Conservation (phyloP, 2,329 filamentous ascomycete species). For the Boeremia lycopersici region DNA sequence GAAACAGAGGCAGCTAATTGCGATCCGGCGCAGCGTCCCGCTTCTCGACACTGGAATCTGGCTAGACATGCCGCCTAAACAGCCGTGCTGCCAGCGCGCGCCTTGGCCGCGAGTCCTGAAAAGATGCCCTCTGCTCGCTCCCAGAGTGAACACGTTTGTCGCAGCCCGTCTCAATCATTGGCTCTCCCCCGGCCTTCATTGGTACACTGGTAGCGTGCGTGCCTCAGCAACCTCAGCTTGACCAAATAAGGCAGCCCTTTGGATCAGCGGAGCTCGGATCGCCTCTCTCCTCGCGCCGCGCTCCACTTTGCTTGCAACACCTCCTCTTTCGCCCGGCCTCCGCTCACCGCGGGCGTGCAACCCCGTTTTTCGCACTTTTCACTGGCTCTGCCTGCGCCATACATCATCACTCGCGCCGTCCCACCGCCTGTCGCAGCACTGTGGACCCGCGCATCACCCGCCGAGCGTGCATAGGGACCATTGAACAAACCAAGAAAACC, state of each 20-base stretch:
- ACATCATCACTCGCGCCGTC: slow-evolving; percentile 26
- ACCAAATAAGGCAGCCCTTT: slow-evolving; percentile 12
- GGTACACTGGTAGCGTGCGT: slow-evolving; percentile 1
- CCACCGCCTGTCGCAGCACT: slow-evolving; percentile 23
- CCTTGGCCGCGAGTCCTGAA: slow-evolving; percentile 17
- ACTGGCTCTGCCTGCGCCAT: slow-evolving; percentile 18
- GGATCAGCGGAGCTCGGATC: slow-evolving; percentile 18
- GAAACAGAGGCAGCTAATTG: slow-evolving; percentile 16
- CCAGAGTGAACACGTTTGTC: slow-evolving; percentile 1
- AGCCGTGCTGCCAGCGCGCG: slow-evolving; percentile 1
- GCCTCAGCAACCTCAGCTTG: slow-evolving; percentile 2
- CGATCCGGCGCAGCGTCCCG: slow-evolving; percentile 16
- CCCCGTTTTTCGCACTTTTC: slow-evolving; percentile 9
- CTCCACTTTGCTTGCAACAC: slow-evolving; percentile 27
- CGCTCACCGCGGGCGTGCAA: slow-evolving; percentile 17
- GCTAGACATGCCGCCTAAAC: slow-evolving; percentile 10
- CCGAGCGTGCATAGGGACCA: slow-evolving; percentile 6
- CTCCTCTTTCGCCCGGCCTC: slow-evolving; percentile 20
- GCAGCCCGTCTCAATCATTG: slow-evolving; percentile 1
- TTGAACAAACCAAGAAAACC: slow-evolving; percentile 9
- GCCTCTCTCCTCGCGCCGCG: slow-evolving; percentile 23
- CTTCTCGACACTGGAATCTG: slow-evolving; percentile 18
- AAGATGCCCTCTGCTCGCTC: slow-evolving; percentile 11
- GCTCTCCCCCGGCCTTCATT: not conserved
- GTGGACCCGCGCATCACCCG: slow-evolving; percentile 17